Percentiles rank a stretch among this genome's conserved stretches.
Evolutionary conservation across 805 yeast species (phyloP).

Genomic region (Blastobotrys mokoenaii): DNA sequence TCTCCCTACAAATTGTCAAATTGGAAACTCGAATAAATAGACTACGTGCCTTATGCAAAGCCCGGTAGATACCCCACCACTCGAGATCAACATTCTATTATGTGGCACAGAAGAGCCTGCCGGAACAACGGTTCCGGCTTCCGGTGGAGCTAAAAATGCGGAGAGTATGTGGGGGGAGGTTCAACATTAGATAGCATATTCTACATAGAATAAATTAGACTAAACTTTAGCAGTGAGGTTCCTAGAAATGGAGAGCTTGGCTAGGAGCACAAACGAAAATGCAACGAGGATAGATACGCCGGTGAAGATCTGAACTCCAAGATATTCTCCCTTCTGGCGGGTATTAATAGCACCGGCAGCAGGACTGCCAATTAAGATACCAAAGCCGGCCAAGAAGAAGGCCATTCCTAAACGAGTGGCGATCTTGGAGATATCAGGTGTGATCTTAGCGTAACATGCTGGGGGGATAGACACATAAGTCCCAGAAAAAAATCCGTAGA

Average conservation of each 20-base stretch:
- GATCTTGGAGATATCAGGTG: constrained; percentile 35
- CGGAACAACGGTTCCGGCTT: too few relatives aligned
- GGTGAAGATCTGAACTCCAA: constrained; percentile 14
- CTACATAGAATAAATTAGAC: too few relatives aligned
- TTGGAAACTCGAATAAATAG: too few relatives aligned
- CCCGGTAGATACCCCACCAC: too few relatives aligned
- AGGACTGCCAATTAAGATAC: constrained; percentile 26
- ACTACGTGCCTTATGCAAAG: too few relatives aligned
- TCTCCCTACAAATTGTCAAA: too few relatives aligned
- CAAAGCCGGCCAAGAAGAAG: constrained; percentile 48
- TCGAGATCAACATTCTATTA: too few relatives aligned
- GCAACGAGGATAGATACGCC: constrained; percentile 1
- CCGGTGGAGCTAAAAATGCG: too few relatives aligned
- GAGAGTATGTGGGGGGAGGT: too few relatives aligned
- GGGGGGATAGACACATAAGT: constrained; percentile 27
- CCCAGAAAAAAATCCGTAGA: constrained; percentile 29
- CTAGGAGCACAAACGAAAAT: not conserved
- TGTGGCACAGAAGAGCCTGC: too few relatives aligned
- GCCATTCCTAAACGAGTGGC: constrained; percentile 51
- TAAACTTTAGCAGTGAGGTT: not conserved
- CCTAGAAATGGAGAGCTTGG: not conserved
- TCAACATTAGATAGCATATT: too few relatives aligned
- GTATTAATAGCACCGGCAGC: constrained; percentile 24
- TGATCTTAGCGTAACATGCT: constrained; percentile 22
- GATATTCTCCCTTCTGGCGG: constrained; percentile 12